A percentile compares a stretch with the other conserved stretches of the same genome.
These are phyloP conservation scores for Plasmodiophora brassicae DNA, from an alignment of 208 protist genomes.

Conservation along the genomic window DNA sequence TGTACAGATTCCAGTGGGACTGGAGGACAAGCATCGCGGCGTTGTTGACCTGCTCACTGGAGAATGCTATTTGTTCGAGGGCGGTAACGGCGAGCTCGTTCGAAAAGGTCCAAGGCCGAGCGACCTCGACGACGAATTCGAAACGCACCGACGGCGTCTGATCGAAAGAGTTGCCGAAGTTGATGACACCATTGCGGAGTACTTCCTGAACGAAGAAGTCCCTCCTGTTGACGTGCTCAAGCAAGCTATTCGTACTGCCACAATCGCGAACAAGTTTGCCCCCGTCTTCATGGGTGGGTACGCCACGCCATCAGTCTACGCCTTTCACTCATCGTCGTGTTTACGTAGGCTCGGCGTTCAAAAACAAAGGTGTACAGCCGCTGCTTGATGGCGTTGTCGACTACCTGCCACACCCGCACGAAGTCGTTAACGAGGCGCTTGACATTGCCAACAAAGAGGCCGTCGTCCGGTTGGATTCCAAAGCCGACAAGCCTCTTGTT, in stretches of 20 bases:
- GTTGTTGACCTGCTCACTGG: conserved; percentile 88
- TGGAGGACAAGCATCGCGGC: conserved; percentile 85
- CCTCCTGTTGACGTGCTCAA: conserved; percentile 79
- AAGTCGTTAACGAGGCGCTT: conserved; percentile 65
- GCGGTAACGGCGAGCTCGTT: conserved; percentile 74
- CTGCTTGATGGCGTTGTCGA: conserved; percentile 90
- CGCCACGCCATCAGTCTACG: neutral
- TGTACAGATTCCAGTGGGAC: conserved; percentile 82
- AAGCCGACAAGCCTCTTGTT: neutral
- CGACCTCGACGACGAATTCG: neutral
- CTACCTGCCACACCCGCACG: conserved; percentile 89
- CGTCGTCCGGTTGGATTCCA: neutral
- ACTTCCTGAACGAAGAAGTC: conserved; percentile 82
- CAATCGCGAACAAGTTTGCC: conserved; percentile 85
- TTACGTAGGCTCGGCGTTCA: conserved; percentile 78
- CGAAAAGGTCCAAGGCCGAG: conserved; percentile 8
- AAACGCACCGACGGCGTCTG: conserved; percentile 72
- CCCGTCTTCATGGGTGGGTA: conserved; percentile 66
- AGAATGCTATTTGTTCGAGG: conserved; percentile 84
- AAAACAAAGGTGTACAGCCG: conserved; percentile 96
- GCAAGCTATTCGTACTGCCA: conserved; percentile 33
- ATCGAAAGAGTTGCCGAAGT: conserved; percentile 84
- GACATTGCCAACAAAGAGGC: conserved; percentile 58
- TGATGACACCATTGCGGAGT: conserved; percentile 83
- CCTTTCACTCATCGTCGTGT: conserved; percentile 38